These are phyloP conservation scores for Eleusine coracana DNA, from an alignment of 176 grass and related monocot genomes.

Conservation along the genomic window DNA sequence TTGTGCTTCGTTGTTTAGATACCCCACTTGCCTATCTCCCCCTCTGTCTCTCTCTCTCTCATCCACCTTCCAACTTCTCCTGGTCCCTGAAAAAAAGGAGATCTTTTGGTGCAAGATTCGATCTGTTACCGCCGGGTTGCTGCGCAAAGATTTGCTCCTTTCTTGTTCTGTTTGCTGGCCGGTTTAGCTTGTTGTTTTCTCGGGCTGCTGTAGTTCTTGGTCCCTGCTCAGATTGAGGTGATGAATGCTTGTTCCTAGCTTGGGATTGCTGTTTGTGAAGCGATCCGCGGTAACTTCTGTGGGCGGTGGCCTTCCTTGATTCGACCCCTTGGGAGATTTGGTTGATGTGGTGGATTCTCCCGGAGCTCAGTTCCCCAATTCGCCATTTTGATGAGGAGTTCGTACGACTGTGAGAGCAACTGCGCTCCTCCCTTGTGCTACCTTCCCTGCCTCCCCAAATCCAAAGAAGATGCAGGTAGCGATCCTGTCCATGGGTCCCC, in stretches of 20 bases:
- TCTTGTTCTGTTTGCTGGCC: conserved; percentile 24
- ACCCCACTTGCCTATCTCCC: conserved; percentile 17
- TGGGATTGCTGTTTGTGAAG: not conserved
- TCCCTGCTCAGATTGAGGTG: conserved; percentile 29
- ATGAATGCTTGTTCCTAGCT: not conserved
- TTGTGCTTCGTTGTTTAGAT: conserved; percentile 36
- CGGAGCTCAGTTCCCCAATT: conserved; percentile 40
- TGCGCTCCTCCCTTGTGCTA: conserved; percentile 45
- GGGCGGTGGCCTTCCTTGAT: conserved; percentile 19
- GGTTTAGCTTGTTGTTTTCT: conserved; percentile 20
- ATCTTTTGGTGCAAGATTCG: conserved; percentile 50
- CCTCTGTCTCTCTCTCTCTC: conserved; percentile 8
- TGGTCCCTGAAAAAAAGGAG: conserved; percentile 37
- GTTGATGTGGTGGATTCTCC: conserved; percentile 37
- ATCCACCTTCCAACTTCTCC: conserved; percentile 35
- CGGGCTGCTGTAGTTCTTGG: conserved; percentile 18
- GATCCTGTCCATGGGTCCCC: not conserved
- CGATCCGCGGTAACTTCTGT: not conserved
- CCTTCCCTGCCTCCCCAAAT: conserved; percentile 33
- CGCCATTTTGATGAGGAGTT: conserved; percentile 65
- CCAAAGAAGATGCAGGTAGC: conserved; percentile 25
- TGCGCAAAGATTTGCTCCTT: conserved; percentile 30
- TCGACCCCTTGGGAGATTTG: not conserved
- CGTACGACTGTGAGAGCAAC: conserved; percentile 43
- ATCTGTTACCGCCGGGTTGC: conserved; percentile 29